Evolutionary conservation across 257 asterid species (phyloP), one percentile per base, ranked within the genome.

Genomic region (Verbascum thapsus): DNA sequence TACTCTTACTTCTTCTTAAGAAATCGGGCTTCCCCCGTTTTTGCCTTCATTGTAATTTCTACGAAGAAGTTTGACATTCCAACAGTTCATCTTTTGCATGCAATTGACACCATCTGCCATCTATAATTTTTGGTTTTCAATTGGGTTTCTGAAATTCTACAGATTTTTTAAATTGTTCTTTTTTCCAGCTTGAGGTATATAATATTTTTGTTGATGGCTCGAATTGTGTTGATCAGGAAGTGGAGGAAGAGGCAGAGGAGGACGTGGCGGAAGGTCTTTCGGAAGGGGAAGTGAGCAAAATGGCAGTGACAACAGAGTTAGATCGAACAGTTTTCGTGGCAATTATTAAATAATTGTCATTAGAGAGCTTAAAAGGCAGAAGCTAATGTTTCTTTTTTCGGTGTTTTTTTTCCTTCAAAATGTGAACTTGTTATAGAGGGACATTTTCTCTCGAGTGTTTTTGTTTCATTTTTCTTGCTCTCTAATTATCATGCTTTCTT

Each of bases 161-260:
- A n/a, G n/a, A n/a, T n/a, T 26, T 12, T 34, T 3, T 9, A 12
- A 26, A 40, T 8, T 32, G 26, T 10, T 22, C 39, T 7, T 16
- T n/a, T n/a, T 26, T 53, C n/a, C n/a, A 23, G 58, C 17, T 26
- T 18, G 22, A 8, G 22, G 32, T 26, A 2, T 26, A 26, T 1
- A 26, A 26, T 26, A 26, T 26, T 26, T 26, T 26, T 42, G 19
- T 38, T 48, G 22, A 38, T 54, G 42, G 44, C 41, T 69, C 12
- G 10, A 34, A 58, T 63, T 68, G 35, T 68, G 51, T 75, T 71
- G 53, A 62, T 26, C 79, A 86, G 96, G 90, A 76, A 45, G 80
- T 3, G 85, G 87, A 5, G 86, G 82, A 42, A 70, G 94, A 72
- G 92, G 88, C n/a, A 61, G 85, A 69, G 80, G 83, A 17, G 79